Percentiles rank a stretch among this genome's conserved stretches.
Evolutionary conservation across 305 asterid genomes (phyloP).

Genomic region (Rubia occidens): DNA sequence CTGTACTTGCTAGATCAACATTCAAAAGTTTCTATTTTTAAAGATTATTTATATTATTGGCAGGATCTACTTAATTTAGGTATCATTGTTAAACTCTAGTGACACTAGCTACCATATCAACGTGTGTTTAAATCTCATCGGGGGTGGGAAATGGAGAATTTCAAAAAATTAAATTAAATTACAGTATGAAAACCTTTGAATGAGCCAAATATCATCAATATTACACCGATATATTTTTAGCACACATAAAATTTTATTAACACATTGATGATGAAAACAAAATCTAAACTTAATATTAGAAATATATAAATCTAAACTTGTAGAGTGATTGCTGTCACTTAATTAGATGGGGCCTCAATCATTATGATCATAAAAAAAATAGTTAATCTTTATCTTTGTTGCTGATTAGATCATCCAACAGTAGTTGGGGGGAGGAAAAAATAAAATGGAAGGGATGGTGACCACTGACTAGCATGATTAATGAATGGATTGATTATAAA

Average conservation of each 20-base stretch:
- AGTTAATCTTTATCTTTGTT: conserved; percentile 10
- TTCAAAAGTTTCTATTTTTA: no score
- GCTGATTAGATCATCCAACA: neutral
- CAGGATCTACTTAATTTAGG: no score
- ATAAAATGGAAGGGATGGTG: conserved; percentile 6
- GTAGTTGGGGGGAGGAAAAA: neutral
- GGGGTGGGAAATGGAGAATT: no score
- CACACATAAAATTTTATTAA: neutral
- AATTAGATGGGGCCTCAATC: neutral
- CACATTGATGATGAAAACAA: neutral
- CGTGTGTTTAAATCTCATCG: no score
- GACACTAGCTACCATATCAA: no score
- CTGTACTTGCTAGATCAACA: no score
- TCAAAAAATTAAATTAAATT: no score
- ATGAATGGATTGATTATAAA: neutral
- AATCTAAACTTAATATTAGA: neutral
- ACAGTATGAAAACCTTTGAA: no score
- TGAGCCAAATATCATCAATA: no score
- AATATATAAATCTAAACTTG: neutral
- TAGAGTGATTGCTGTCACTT: neutral
- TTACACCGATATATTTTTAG: neutral
- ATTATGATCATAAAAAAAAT: neutral
- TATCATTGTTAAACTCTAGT: no score
- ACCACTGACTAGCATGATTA: conserved; percentile 11
- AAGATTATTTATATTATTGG: no score